Conservation (phyloP, 2,329 filamentous ascomycete species). For the Metarhizium rileyi region DNA sequence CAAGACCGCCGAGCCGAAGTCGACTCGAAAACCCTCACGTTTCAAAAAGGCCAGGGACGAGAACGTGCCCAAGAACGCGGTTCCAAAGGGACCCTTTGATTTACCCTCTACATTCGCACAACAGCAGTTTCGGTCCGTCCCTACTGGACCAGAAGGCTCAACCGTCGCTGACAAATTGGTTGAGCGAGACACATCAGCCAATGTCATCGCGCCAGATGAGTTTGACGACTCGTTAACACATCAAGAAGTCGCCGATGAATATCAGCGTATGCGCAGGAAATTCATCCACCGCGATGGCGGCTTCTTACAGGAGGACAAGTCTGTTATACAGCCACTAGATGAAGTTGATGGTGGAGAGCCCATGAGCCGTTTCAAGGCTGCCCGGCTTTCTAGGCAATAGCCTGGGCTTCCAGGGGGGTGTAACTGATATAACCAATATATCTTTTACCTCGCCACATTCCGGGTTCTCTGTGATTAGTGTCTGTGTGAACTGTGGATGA, state of each 20-base stretch:
- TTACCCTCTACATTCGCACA: conserved; percentile 31
- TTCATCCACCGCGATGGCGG: conserved; percentile 78
- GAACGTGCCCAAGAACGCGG: conserved; percentile 6
- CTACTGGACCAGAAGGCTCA: conserved; percentile 39
- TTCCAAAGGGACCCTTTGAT: conserved; percentile 34
- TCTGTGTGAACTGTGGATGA: neutral
- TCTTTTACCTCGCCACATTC: neutral
- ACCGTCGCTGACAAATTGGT: conserved; percentile 52
- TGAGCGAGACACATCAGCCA: conserved; percentile 36
- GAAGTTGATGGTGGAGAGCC: conserved; percentile 56
- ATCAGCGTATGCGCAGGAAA: conserved; percentile 71
- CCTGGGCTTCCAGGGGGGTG: neutral
- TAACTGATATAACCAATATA: conserved; percentile 16
- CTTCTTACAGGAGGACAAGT: conserved; percentile 63
- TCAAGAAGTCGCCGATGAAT: conserved; percentile 72
- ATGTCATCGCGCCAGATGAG: conserved; percentile 43
- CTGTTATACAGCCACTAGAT: conserved; percentile 56
- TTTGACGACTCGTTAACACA: conserved; percentile 61
- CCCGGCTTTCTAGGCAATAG: conserved; percentile 48
- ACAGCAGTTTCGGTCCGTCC: conserved; percentile 27
- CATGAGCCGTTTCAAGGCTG: conserved; percentile 66
- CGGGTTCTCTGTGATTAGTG: conserved; percentile 1
- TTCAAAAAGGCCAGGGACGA: conserved; percentile 37
- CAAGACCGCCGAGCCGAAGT: conserved; percentile 20
- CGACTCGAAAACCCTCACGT: conserved; percentile 34